phyloP scores from a whole-genome alignment of 2,329 filamentous ascomycete genomes.

The Aspergillus aculeatinus region DNA sequence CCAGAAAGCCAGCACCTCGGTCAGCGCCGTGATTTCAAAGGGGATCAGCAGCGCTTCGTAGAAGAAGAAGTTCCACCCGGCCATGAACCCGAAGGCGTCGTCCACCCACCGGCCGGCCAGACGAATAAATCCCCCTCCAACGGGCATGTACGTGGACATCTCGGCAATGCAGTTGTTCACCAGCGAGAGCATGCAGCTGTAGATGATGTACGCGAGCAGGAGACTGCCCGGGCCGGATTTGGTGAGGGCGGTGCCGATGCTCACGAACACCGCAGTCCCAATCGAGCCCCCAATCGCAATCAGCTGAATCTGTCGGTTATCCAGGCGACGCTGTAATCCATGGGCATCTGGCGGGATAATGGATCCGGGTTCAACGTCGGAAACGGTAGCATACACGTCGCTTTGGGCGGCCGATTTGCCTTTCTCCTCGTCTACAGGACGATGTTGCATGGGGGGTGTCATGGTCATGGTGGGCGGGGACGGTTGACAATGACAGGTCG shows the following conservation, averaged over 20 bases:
- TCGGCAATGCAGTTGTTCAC: slow-evolving; percentile 46
- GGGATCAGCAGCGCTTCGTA: slow-evolving; percentile 43
- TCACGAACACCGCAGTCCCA: slow-evolving; percentile 40
- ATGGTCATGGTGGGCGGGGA: not conserved
- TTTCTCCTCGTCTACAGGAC: not conserved
- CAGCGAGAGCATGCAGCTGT: slow-evolving; percentile 34
- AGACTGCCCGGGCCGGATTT: slow-evolving; percentile 41
- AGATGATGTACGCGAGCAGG: slow-evolving; percentile 36
- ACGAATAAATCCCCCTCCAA: slow-evolving; percentile 43
- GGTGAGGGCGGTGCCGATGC: slow-evolving; percentile 39
- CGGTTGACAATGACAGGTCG: not conserved
- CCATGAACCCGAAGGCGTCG: slow-evolving; percentile 46
- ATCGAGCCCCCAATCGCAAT: slow-evolving; percentile 45
- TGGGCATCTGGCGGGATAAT: not conserved
- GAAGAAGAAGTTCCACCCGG: slow-evolving; percentile 51
- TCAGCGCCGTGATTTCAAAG: slow-evolving; percentile 45
- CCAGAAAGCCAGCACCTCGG: slow-evolving; percentile 43
- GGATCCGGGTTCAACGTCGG: not conserved
- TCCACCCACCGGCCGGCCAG: slow-evolving; percentile 48
- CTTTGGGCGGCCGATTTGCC: not conserved
- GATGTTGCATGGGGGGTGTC: not conserved
- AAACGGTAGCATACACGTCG: not conserved
- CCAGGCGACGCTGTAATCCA: slow-evolving; percentile 15
- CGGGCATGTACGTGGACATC: slow-evolving; percentile 46
- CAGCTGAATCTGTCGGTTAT: slow-evolving; percentile 22